phyloP scores from a whole-genome alignment of 371 early-diverging fungal species.

The Actinomortierella ambigua region DNA sequence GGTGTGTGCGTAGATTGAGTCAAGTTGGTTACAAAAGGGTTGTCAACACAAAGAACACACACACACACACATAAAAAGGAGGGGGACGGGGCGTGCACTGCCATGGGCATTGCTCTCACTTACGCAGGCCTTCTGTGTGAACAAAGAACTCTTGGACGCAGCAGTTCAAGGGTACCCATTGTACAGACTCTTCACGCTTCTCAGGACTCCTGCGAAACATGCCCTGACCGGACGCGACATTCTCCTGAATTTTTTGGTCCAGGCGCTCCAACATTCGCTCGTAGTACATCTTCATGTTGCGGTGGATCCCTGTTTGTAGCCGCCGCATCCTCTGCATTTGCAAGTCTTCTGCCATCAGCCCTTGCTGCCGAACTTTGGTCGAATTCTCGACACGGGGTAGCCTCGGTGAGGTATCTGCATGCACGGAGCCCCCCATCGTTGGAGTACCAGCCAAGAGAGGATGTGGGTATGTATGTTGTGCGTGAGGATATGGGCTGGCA shows the following conservation, averaged over 20 bases:
- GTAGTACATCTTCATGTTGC: conserved; percentile 38
- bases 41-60: too few relatives aligned
- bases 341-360: conserved; percentile 30
- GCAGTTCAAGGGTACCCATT: conserved; percentile 46
- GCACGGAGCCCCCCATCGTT: too few relatives aligned
- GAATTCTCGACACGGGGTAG: not conserved
- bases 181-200: conserved; percentile 43
- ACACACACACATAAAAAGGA: too few relatives aligned
- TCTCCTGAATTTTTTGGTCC: conserved; percentile 37
- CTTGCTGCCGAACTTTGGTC: conserved; percentile 30
- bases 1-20: not conserved
- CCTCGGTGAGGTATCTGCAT: too few relatives aligned
- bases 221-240: conserved; percentile 42
- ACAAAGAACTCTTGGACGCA: conserved; percentile 44
- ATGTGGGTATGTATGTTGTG: too few relatives aligned
- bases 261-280: conserved; percentile 26
- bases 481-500: too few relatives aligned
- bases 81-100: too few relatives aligned
- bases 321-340: conserved; percentile 33
- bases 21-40: too few relatives aligned
- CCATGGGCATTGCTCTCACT: too few relatives aligned
- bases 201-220: conserved; percentile 43
- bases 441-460: too few relatives aligned
- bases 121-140: conserved; percentile 32
- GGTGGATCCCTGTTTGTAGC: conserved; percentile 42